These are phyloP conservation scores for Cenchrus americanus DNA, from an alignment of 176 grass and related monocot species.

Conservation along the genomic window DNA sequence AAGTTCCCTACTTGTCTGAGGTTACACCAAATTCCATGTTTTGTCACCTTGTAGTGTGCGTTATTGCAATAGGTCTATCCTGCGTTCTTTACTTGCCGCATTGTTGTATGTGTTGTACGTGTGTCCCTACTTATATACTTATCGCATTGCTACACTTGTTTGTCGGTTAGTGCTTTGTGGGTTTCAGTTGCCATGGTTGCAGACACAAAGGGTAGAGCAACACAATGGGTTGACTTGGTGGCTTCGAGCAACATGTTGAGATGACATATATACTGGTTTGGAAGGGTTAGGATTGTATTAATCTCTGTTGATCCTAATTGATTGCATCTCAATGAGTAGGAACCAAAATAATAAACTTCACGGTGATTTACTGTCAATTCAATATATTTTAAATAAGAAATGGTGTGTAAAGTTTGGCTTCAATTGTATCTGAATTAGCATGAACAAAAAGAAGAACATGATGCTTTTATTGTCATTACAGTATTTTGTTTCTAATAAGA, in stretches of 20 bases:
- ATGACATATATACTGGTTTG: not conserved
- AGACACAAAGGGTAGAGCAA: not conserved
- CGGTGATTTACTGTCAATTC: not conserved
- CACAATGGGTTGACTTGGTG: not conserved
- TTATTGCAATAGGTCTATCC: not conserved
- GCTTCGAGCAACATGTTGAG: not conserved
- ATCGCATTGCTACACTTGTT: not conserved
- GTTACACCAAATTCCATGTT: no score
- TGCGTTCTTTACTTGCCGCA: not conserved
- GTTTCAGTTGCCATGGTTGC: not conserved
- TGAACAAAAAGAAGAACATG: not conserved
- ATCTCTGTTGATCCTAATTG: not conserved
- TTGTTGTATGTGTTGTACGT: not conserved
- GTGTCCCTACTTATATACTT: not conserved
- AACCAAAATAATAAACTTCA: not conserved
- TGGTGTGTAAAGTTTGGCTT: not conserved
- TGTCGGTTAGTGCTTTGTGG: not conserved
- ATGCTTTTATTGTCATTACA: not conserved
- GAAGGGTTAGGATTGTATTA: not conserved
- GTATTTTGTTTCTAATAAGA: conserved; percentile 1
- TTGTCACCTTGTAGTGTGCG: no score
- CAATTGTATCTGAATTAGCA: not conserved
- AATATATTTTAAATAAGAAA: not conserved
- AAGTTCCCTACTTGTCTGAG: not conserved
- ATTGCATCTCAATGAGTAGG: not conserved